Conservation (phyloP, 2,329 filamentous ascomycete genomes). For the Uncinocarpus reesii region DNA sequence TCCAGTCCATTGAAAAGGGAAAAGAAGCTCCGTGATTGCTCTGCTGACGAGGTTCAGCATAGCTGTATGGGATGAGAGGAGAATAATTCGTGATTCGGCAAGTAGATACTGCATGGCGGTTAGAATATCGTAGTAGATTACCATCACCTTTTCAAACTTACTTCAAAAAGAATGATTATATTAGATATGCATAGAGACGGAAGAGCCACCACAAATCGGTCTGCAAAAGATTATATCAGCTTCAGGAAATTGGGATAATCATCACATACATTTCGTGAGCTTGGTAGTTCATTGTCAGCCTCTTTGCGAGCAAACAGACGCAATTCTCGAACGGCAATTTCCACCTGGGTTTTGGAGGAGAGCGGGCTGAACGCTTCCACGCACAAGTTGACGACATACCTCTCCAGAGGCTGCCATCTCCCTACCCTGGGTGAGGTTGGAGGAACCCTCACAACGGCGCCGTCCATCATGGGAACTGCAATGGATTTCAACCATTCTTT, state of each 20-base stretch:
- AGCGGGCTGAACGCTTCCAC: conserved; percentile 88
- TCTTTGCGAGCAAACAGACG: conserved; percentile 89
- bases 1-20: conserved; percentile 84
- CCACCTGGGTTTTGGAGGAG: conserved; percentile 89
- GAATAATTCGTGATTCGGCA: conserved; percentile 87
- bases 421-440: conserved; percentile 82
- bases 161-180: conserved; percentile 79
- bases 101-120: conserved; percentile 54
- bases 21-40: conserved; percentile 74
- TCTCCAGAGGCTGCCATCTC: conserved; percentile 90
- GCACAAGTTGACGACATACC: conserved; percentile 94
- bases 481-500: conserved; percentile 96
- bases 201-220: conserved; percentile 91
- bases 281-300: conserved; percentile 82
- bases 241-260: not conserved
- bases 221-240: conserved; percentile 20
- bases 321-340: conserved; percentile 78
- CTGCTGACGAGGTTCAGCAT: conserved; percentile 92
- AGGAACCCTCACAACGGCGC: conserved; percentile 69
- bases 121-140: not conserved
- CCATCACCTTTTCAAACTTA: conserved; percentile 16
- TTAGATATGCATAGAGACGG: conserved; percentile 83
- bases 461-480: conserved; percentile 90
- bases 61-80: conserved; percentile 86
- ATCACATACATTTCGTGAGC: conserved; percentile 57